Conservation (phyloP, 192 early-diverging fungal species). For the Piromyces finnis region DNA sequence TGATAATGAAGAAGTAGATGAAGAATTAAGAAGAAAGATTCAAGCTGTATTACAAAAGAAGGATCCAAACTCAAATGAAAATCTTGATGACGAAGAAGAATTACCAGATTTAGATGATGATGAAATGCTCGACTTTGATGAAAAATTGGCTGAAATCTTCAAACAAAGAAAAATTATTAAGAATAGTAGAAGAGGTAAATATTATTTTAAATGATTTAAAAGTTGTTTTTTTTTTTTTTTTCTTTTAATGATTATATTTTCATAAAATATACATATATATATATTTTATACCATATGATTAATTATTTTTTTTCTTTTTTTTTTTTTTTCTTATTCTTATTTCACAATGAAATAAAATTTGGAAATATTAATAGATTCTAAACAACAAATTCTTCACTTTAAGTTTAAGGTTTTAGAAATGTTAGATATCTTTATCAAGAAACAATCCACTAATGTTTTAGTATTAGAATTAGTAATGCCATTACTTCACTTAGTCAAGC, state of each 20-base stretch:
- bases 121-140: slow-evolving; percentile 77
- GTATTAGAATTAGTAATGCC: slow-evolving; percentile 51
- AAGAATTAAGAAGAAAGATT: slow-evolving; percentile 55
- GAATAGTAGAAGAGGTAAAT: slow-evolving; percentile 47
- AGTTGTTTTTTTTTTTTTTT: no score
- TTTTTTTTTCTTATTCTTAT: no score
- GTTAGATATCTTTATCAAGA: slow-evolving; percentile 54
- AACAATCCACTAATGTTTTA: slow-evolving; percentile 46
- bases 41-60: slow-evolving; percentile 23
- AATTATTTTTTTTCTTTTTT: no score
- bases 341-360: no score
- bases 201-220: background rate
- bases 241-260: no score
- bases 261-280: no score
- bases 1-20: slow-evolving; percentile 45
- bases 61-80: slow-evolving; percentile 27
- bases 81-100: slow-evolving; percentile 20
- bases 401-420: slow-evolving; percentile 77
- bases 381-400: slow-evolving; percentile 68
- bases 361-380: no score
- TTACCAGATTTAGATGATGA: slow-evolving; percentile 45
- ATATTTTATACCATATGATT: no score
- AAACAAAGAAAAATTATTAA: slow-evolving; percentile 61
- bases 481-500: slow-evolving; percentile 39
- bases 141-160: slow-evolving; percentile 87